phyloP scores from a whole-genome alignment of 208 protist species.

The Leishmania turanica region DNA sequence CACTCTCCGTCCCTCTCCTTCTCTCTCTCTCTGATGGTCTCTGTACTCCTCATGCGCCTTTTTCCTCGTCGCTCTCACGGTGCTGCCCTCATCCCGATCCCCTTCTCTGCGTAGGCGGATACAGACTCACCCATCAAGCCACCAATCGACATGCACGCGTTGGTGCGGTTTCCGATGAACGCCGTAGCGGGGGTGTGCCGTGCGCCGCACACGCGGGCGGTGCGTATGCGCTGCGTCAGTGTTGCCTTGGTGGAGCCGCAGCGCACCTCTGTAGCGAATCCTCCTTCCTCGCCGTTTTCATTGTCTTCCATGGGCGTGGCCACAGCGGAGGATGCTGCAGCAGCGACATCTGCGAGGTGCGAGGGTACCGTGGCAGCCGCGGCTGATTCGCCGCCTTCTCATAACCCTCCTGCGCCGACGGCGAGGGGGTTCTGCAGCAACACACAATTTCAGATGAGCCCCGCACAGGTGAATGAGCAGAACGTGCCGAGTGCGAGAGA shows the following conservation, averaged over 20 bases:
- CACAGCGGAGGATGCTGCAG: background rate
- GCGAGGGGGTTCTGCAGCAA: slow-evolving; percentile 34
- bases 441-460: slow-evolving; percentile 44
- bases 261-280: background rate
- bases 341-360: background rate
- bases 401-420: background rate
- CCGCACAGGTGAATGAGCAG: slow-evolving; percentile 61
- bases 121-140: background rate
- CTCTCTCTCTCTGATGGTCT: background rate
- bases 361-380: background rate
- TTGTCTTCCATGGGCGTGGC: background rate
- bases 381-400: background rate
- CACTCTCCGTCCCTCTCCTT: background rate
- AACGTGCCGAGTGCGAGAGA: slow-evolving; percentile 68
- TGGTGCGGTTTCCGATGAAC: background rate
- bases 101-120: background rate
- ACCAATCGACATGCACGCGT: background rate
- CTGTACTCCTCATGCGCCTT: background rate
- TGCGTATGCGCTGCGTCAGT: background rate
- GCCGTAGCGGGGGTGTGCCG: background rate
- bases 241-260: background rate
- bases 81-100: background rate
- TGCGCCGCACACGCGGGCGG: background rate
- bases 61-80: background rate
- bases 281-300: background rate